phyloP scores from a whole-genome alignment of 371 early-diverging fungal genomes.

The Cokeromyces recurvatus region DNA sequence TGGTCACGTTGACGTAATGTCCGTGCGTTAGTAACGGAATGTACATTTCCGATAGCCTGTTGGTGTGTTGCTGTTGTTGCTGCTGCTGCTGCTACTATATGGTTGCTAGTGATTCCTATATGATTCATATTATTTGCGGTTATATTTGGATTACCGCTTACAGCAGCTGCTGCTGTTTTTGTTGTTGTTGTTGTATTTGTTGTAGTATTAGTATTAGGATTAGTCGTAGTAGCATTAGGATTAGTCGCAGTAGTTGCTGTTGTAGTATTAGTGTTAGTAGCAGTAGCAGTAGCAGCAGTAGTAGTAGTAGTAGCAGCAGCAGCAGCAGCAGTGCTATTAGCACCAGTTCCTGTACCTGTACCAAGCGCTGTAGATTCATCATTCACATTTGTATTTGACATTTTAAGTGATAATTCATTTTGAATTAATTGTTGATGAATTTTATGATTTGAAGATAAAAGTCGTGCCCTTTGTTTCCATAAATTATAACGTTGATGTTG shows the following conservation, averaged over 20 bases:
- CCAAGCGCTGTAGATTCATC: too few species aligned
- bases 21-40: too few species aligned
- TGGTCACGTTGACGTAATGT: conserved; percentile 1
- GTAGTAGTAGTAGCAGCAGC: conserved; percentile 1
- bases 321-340: conserved; percentile 2
- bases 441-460: conserved; percentile 27
- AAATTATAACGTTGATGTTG: conserved; percentile 38
- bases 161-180: background rate
- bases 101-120: background rate
- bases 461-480: conserved; percentile 31
- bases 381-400: too few species aligned
- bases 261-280: background rate
- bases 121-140: background rate
- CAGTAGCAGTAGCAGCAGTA: background rate
- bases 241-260: background rate
- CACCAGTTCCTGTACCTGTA: too few species aligned
- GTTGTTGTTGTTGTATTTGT: background rate
- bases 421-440: too few species aligned
- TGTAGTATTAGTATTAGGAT: too few species aligned
- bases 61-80: too few species aligned
- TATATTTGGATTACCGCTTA: background rate
- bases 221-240: background rate
- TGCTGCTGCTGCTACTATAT: too few species aligned
- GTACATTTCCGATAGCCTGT: too few species aligned
- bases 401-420: too few species aligned